A percentile compares a stretch with the other conserved stretches of the same genome.
Evolutionary conservation across 176 grass and related monocot genomes (phyloP).

Genomic region (Triticum aestivum): IWGSC_CS_RefSeq_v2.1 NC_057811.1:119591647-119592146

Average conservation of each 20-base stretch:
- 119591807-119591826: neutral
- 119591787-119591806: neutral
- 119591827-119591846: slow-evolving; percentile 58
- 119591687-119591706: neutral
- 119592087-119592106: slow-evolving; percentile 80
- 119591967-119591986: neutral
- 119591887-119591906: slow-evolving; percentile 49
- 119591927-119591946: neutral
- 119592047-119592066: slow-evolving; percentile 78
- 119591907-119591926: slow-evolving; percentile 15
- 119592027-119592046: slow-evolving; percentile 80
- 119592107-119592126: slow-evolving; percentile 77
- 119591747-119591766: neutral
- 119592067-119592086: slow-evolving; percentile 70
- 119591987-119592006: slow-evolving; percentile 29
- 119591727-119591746: neutral
- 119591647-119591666: neutral
- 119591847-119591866: slow-evolving; percentile 56
- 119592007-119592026: slow-evolving; percentile 59
- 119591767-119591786: neutral
- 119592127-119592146: slow-evolving; percentile 71
- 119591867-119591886: slow-evolving; percentile 44
- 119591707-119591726: slow-evolving; percentile 1
- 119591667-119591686: slow-evolving; percentile 17
- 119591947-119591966: slow-evolving; percentile 27